A percentile compares a stretch with the other conserved stretches of the same genome.
phyloP scores from a whole-genome alignment of 805 yeast genomes.

The Ogataea trehalophila region DNA sequence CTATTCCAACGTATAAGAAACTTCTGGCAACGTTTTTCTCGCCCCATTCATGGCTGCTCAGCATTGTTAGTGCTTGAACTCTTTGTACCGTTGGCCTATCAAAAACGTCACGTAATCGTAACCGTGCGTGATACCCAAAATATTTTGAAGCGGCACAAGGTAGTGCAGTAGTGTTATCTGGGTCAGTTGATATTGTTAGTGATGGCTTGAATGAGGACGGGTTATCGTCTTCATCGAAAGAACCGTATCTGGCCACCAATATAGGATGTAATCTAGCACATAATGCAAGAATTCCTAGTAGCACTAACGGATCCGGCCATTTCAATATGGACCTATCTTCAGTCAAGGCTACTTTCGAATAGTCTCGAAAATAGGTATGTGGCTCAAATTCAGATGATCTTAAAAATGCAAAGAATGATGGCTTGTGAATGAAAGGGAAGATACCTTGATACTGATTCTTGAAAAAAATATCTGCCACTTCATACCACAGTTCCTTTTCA shows the following conservation, averaged over 20 bases:
- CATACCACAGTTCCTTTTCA: constrained; percentile 9
- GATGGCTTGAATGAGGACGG: constrained; percentile 29
- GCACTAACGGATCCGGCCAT: constrained; percentile 26
- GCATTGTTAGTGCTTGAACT: constrained; percentile 33
- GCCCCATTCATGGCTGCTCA: constrained; percentile 40
- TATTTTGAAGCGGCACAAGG: constrained; percentile 33
- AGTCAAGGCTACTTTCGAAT: constrained; percentile 1
- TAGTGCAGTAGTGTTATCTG: background rate
- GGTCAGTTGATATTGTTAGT: background rate
- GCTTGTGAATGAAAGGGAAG: constrained; percentile 11
- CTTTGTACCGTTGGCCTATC: constrained; percentile 36
- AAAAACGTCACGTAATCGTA: constrained; percentile 28
- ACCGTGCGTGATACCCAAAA: constrained; percentile 37
- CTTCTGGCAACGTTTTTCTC: constrained; percentile 35
- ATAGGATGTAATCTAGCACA: constrained; percentile 33
- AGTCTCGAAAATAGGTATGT: constrained; percentile 7
- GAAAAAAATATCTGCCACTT: constrained; percentile 10
- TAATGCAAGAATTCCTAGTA: constrained; percentile 33
- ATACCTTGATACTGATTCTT: constrained; percentile 12
- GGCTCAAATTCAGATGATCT: constrained; percentile 9
- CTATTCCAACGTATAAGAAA: constrained; percentile 35
- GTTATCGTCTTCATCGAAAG: constrained; percentile 25
- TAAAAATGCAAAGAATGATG: constrained; percentile 8
- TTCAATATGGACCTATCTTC: constrained; percentile 5
- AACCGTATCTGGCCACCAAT: constrained; percentile 30